These are phyloP conservation scores for Eucalyptus tenuipes DNA, from an alignment of 345 rosid species.

Conservation along the genomic window DNA sequence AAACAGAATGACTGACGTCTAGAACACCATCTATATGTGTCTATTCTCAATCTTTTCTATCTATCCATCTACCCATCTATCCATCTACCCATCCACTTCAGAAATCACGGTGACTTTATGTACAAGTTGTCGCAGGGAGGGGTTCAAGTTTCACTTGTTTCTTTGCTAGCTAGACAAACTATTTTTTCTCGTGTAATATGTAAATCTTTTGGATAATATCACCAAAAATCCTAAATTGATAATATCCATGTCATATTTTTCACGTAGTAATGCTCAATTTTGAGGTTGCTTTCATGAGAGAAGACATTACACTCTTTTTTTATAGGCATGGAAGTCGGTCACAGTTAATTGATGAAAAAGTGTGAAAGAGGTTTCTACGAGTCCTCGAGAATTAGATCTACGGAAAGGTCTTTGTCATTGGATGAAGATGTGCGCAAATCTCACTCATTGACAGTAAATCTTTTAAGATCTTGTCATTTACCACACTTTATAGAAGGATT, in stretches of 20 bases:
- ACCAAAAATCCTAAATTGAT: not conserved
- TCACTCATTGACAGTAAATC: not conserved
- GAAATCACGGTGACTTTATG: not conserved
- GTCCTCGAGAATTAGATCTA: not conserved
- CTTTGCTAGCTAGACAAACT: not conserved
- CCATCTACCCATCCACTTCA: not conserved
- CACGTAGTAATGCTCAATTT: not conserved
- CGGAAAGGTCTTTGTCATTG: not conserved
- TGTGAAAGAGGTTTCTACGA: not conserved
- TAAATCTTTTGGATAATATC: not conserved
- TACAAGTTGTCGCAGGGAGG: not conserved
- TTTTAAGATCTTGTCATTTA: not conserved
- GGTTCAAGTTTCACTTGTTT: not conserved
- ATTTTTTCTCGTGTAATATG: not conserved
- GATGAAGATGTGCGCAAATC: not conserved
- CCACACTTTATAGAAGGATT: not conserved
- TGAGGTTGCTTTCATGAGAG: not conserved
- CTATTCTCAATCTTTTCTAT: not conserved
- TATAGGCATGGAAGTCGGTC: not conserved
- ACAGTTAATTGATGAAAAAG: not conserved
- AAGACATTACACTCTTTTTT: not conserved
- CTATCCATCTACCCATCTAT: not conserved
- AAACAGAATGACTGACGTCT: not conserved
- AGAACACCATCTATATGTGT: not conserved
- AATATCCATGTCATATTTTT: not conserved